Base-by-base conservation (phyloP, 2,329 filamentous ascomycete species). In the Nothophoma quercina region DNA sequence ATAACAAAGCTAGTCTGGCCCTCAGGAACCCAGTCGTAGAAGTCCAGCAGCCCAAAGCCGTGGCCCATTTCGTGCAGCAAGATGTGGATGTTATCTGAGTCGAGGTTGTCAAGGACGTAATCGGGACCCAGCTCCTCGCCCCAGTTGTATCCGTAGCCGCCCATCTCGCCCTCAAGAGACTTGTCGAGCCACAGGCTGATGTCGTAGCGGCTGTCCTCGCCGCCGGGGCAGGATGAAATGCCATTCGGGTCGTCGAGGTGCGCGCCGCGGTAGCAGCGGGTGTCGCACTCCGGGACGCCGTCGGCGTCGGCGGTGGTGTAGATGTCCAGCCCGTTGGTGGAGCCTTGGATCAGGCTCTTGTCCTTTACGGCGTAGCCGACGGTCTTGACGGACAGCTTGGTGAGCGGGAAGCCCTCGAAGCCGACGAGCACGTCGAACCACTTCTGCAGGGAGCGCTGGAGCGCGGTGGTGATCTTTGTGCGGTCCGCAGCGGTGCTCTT, bases 401-500 rank as follows among this genome's bases (percentile, higher is more conserved):
- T 64, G 29, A 73, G 75, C 2, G 78, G 78, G 63, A 78, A 80
- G 44, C 74, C 76, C 33, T 79, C 77, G 34, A 73, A 80, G 23
- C 77, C 78, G 13, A 75, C 74, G 16, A 79, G 68, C 52, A 74
- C 73, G 51, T 78, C 75, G 47, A 77, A 76, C 78, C 77, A 79
- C 51, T 73, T 73, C 44, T 73, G 62, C 60, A 78, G 65, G 5
- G 70, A 70, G 18, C 61, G 61, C 42, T 76, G 68, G 2, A 77
- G 60, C 0, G 72, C 72, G 8, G 62, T 49, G 29, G 70, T 70
- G 29, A 77, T 68, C 30, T 73, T 60, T n/a, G 64, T 62, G 8
- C 78, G 77, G 40, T 77, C 67, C 2, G 71, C 70, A 4, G 73
- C 75, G 1, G 72, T 76, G 25, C 77, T 71, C 5, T 69, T 64